Evolutionary conservation across 2,329 filamentous ascomycete species (phyloP), one percentile per base, ranked within the genome.

Genomic region (Neofusicoccum ribis): DNA sequence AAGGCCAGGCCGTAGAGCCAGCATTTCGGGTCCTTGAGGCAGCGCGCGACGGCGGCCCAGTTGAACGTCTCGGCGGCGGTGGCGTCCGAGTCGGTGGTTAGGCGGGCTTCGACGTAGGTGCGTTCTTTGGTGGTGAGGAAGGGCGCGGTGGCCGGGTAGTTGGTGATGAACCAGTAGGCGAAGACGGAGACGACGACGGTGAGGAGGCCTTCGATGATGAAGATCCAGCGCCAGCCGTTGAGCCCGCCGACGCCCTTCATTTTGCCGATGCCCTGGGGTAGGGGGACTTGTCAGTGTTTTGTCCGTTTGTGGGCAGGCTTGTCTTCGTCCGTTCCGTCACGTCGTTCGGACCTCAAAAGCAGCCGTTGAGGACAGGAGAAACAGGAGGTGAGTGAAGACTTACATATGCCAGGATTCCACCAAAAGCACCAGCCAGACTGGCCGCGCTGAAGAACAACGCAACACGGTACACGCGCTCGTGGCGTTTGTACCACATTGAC

Each of bases 1-100:
- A 91, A 92, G 0, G 84, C 85, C 0, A 91, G 73, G 0, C 89
- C 88, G 68, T 93, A 93, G 0, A 93, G 81, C 88, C 87, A 91
- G 71, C 88, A 88, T 72, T 89, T 91, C 1, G 84, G 83, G 66
- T 92, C 90, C 11, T 82, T 85, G 46, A 91, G 74, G 0, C 90
- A 90, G 17, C 85, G 80, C 27, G 76, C 65, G 0, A 93, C 90
- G 20, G 88, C 87, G 0, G 69, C 74, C 91, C 91, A 93, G 3
- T 79, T 84, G 71, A 93, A 93, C 0, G 78, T 72, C 69, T 94
- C 91, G 54, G 88, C 80, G 5, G 88, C 84, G 0, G 87, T 91
- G 0, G 89, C 87, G 71, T 93, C 90, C 67, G 85, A 88, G 69
- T 93, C 89, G 5, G 84, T 82, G 9, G 86, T 86, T 0, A 93